phyloP scores from a whole-genome alignment of 305 asterid genomes.

The Solanum hybrid region DNA sequence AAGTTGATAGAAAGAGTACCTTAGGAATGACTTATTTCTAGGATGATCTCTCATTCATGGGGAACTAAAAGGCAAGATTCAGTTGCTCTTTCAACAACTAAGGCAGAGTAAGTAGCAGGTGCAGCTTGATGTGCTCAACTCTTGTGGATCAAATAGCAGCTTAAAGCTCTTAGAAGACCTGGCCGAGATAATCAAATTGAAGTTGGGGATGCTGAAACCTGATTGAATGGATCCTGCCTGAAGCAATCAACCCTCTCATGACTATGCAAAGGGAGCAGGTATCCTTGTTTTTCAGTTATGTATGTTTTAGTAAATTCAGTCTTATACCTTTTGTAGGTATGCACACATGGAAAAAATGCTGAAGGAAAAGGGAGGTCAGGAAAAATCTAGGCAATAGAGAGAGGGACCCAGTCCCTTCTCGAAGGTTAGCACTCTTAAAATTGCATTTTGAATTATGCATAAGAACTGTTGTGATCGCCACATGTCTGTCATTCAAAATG shows the following conservation, averaged over 20 bases:
- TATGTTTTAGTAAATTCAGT: no score
- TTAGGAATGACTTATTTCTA: background rate
- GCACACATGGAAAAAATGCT: background rate
- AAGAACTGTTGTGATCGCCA: background rate
- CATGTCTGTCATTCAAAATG: background rate
- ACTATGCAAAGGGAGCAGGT: no score
- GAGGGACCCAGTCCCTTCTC: background rate
- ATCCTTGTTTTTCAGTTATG: no score
- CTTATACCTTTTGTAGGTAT: no score
- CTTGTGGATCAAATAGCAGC: background rate
- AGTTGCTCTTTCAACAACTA: background rate
- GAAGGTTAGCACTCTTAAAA: background rate
- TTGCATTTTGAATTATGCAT: background rate
- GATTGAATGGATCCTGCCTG: no score
- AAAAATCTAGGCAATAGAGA: background rate
- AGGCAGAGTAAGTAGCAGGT: background rate
- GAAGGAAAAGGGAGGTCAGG: background rate
- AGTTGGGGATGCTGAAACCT: no score
- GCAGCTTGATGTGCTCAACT: background rate
- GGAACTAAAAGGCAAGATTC: background rate
- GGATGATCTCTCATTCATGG: background rate
- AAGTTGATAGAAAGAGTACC: background rate
- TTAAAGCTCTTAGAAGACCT: no score
- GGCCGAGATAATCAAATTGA: no score
- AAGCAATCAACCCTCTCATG: no score